Evolutionary conservation across 2,329 filamentous ascomycete genomes (phyloP).

Genomic region (Huntiella decipiens): DNA sequence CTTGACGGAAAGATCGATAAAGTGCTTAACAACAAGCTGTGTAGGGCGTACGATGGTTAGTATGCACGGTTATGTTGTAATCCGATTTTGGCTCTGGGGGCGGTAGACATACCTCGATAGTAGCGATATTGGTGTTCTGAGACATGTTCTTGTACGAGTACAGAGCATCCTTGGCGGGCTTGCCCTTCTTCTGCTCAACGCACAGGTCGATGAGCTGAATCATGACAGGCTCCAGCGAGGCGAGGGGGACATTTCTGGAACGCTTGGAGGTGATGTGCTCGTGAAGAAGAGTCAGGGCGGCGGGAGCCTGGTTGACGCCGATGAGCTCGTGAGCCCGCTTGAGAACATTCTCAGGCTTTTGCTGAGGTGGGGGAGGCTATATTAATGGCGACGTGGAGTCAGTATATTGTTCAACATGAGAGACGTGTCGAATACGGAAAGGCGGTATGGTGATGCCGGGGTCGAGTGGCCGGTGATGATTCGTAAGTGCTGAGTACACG

Average conservation of each 20-base stretch:
- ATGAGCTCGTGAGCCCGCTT: constrained; percentile 98
- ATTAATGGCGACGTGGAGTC: neutral
- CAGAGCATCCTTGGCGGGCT: constrained; percentile 92
- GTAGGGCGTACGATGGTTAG: neutral
- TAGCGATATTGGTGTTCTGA: constrained; percentile 95
- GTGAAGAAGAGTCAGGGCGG: constrained; percentile 85
- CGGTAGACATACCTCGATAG: constrained; percentile 52
- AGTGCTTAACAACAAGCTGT: constrained; percentile 82
- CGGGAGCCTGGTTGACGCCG: constrained; percentile 81
- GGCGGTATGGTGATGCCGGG: neutral
- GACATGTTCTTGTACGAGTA: constrained; percentile 99
- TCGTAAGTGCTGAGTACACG: too few species aligned
- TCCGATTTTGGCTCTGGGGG: neutral
- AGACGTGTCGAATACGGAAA: neutral
- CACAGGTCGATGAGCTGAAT: constrained; percentile 90
- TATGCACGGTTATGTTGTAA: neutral
- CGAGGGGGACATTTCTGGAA: constrained; percentile 91
- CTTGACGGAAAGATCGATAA: constrained; percentile 89
- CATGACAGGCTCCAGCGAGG: constrained; percentile 94
- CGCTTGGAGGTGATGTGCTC: constrained; percentile 98
- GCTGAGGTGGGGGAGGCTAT: constrained; percentile 86
- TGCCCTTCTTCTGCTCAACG: constrained; percentile 94
- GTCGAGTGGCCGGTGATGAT: too few species aligned
- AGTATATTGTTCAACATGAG: neutral
- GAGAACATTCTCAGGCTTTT: constrained; percentile 97